A percentile compares a stretch with the other conserved stretches of the same genome.
Evolutionary conservation across 2,329 filamentous ascomycete species (phyloP).

Genomic region (Pseudogymnoascus verrucosus): DNA sequence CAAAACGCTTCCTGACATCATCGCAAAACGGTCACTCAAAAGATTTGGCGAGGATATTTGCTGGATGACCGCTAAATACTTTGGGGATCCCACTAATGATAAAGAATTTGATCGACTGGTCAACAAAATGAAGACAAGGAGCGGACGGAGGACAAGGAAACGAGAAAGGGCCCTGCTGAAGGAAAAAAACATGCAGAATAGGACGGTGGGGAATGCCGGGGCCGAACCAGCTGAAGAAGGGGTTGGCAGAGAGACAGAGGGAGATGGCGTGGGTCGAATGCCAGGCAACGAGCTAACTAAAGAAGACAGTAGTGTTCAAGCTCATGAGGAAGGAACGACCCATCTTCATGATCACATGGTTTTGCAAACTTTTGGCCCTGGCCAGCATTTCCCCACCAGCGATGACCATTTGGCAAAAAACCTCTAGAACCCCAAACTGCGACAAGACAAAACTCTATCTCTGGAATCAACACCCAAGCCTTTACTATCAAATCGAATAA

Average conservation of each 20-base stretch:
- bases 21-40: not conserved
- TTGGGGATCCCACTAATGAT: not conserved
- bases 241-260: not conserved
- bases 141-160: not conserved
- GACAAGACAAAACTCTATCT: not conserved
- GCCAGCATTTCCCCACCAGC: not conserved
- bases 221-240: not conserved
- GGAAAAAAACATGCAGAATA: not conserved
- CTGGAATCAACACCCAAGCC: not conserved
- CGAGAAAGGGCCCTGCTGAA: not conserved
- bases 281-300: not conserved
- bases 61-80: not conserved
- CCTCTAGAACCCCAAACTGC: not conserved
- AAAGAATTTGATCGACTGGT: not conserved
- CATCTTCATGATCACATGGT: not conserved
- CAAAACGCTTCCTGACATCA: not conserved
- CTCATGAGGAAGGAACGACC: not conserved
- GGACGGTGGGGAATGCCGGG: not conserved
- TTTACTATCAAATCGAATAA: not conserved
- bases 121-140: not conserved
- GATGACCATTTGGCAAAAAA: not conserved
- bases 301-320: not conserved
- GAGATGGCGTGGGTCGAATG: not conserved
- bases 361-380: not conserved
- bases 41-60: not conserved